Percentiles rank a stretch among this genome's conserved stretches.
Evolutionary conservation across 2,329 filamentous ascomycete genomes (phyloP).

Genomic region (Ampelomyces quisqualis): DNA sequence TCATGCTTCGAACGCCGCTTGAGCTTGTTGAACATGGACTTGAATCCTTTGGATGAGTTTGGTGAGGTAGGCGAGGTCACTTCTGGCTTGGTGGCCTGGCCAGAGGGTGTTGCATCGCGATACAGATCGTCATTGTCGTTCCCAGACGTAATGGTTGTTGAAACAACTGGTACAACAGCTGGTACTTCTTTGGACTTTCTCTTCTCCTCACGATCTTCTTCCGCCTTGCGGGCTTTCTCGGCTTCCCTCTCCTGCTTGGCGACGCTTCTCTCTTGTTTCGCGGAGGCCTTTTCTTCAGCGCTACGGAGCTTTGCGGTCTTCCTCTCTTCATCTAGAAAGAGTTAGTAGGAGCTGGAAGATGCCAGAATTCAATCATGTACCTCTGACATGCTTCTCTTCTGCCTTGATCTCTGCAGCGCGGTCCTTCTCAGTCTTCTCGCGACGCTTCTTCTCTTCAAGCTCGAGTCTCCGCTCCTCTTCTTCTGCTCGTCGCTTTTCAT

Average conservation of each 20-base stretch:
- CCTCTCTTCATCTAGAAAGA: conserved; percentile 56
- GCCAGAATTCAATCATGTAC: conserved; percentile 47
- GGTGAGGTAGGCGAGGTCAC: conserved; percentile 30
- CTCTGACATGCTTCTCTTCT: conserved; percentile 54
- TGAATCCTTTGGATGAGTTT: conserved; percentile 40
- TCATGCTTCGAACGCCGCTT: conserved; percentile 43
- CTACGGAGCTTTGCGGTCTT: conserved; percentile 50
- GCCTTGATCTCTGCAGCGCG: conserved; percentile 49
- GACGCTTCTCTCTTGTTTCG: conserved; percentile 42
- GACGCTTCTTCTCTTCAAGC: conserved; percentile 63
- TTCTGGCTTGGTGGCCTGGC: conserved; percentile 9
- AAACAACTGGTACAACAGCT: conserved; percentile 8
- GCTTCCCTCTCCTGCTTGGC: conserved; percentile 43
- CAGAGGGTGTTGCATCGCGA: conserved; percentile 16
- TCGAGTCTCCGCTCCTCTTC: conserved; percentile 63
- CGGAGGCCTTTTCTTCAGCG: conserved; percentile 51
- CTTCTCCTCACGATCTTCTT: conserved; percentile 59
- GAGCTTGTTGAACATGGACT: conserved; percentile 42
- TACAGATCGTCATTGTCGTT: conserved; percentile 24
- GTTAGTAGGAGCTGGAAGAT: conserved; percentile 14
- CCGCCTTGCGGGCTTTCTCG: conserved; percentile 53
- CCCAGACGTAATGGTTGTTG: conserved; percentile 5
- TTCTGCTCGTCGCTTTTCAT: conserved; percentile 68
- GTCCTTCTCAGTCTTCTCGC: conserved; percentile 59
- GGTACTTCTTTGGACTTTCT: conserved; percentile 49